Evolutionary conservation across 2,329 filamentous ascomycete genomes (phyloP).

Genomic region (Sclerotinia nivalis): DNA sequence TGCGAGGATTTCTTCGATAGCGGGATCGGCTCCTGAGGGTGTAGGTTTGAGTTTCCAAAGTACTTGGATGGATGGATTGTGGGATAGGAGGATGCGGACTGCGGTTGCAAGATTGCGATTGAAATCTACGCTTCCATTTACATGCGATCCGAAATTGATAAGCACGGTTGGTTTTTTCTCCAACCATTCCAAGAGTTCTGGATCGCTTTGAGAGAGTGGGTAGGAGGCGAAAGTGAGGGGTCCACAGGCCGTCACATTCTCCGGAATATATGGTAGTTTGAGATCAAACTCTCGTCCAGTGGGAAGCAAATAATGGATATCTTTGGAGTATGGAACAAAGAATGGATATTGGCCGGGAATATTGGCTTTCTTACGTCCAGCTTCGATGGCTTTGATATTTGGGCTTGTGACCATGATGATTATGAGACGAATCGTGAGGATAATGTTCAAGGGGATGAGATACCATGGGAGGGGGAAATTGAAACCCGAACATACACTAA

Average conservation of each 20-base stretch:
- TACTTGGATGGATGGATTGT: slow-evolving; percentile 36
- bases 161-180: slow-evolving; percentile 47
- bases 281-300: slow-evolving; percentile 39
- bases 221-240: slow-evolving; percentile 47
- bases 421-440: slow-evolving; percentile 41
- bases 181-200: slow-evolving; percentile 49
- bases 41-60: slow-evolving; percentile 43
- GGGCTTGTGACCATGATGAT: slow-evolving; percentile 30
- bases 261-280: slow-evolving; percentile 46
- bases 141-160: slow-evolving; percentile 50
- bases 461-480: slow-evolving; percentile 50
- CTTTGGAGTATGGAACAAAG: slow-evolving; percentile 39
- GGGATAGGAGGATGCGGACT: slow-evolving; percentile 43
- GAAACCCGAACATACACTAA: slow-evolving; percentile 43
- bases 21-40: slow-evolving; percentile 23
- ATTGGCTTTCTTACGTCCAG: slow-evolving; percentile 35
- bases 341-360: slow-evolving; percentile 34
- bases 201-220: slow-evolving; percentile 44
- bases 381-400: slow-evolving; percentile 32
- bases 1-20: slow-evolving; percentile 1
- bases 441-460: slow-evolving; percentile 47
- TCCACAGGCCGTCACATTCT: slow-evolving; percentile 49
- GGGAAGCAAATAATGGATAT: slow-evolving; percentile 36
- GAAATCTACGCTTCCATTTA: slow-evolving; percentile 33
- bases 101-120: slow-evolving; percentile 45